These are phyloP conservation scores for Peterozyma toletana DNA, from an alignment of 805 yeast genomes.

Conservation along the genomic window DNA sequence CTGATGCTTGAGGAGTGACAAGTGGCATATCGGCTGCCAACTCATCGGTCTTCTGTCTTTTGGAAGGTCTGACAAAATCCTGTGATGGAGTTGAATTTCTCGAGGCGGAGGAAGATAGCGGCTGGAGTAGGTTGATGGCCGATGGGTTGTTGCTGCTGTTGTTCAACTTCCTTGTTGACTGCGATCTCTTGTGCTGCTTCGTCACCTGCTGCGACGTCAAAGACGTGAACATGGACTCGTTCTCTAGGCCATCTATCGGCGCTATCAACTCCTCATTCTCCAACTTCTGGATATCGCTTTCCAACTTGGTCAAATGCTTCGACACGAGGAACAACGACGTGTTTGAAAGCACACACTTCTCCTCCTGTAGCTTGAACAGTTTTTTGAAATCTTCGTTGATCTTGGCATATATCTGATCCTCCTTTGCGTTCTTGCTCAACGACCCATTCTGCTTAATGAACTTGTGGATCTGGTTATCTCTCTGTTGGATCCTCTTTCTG, in stretches of 20 bases:
- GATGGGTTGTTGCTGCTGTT: not conserved
- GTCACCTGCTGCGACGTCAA: not conserved
- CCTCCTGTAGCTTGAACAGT: constrained; percentile 60
- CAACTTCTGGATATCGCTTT: constrained; percentile 65
- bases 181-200: constrained; percentile 1
- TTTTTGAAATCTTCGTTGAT: constrained; percentile 61
- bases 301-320: constrained; percentile 67
- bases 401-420: constrained; percentile 54
- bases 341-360: constrained; percentile 72
- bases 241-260: constrained; percentile 25
- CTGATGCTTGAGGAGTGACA: not conserved
- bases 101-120: not conserved
- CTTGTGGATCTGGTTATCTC: constrained; percentile 78
- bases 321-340: constrained; percentile 75
- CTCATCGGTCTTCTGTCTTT: not conserved
- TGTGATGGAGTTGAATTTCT: constrained; percentile 2
- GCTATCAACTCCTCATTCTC: constrained; percentile 81
- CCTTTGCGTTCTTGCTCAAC: constrained; percentile 73
- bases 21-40: not conserved
- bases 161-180: not conserved
- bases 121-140: not conserved
- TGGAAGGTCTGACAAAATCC: not conserved
- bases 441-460: constrained; percentile 81
- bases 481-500: constrained; percentile 56
- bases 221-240: constrained; percentile 6